Percentiles rank a stretch among this genome's conserved stretches.
Conservation (phyloP, 2,329 filamentous ascomycete genomes). For the Dactylellina haptotyla region DNA sequence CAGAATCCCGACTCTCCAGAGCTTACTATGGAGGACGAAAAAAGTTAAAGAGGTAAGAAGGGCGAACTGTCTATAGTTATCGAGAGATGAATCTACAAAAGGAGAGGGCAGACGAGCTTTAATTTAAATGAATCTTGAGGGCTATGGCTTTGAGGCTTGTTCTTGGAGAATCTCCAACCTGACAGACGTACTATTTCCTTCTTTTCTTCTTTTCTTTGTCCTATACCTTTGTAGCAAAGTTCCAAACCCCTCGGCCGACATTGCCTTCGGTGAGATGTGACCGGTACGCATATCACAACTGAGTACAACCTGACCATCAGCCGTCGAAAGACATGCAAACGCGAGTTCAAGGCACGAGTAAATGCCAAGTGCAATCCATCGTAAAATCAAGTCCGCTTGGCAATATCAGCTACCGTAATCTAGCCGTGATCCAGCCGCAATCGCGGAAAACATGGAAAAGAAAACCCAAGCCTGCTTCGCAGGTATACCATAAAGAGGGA, state of each 20-base stretch:
- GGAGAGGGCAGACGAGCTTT: neutral
- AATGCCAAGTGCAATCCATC: neutral
- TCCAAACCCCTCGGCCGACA: neutral
- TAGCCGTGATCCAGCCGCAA: slow-evolving; percentile 3
- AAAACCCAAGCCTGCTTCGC: neutral
- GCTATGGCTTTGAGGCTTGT: neutral
- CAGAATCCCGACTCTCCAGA: neutral
- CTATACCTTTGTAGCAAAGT: neutral
- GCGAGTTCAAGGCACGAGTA: neutral
- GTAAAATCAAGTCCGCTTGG: neutral
- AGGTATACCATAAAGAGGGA: neutral
- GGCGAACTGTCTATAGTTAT: neutral
- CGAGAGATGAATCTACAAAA: neutral
- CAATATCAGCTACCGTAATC: neutral
- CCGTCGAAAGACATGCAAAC: neutral
- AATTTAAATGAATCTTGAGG: slow-evolving; percentile 11
- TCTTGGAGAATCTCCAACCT: neutral
- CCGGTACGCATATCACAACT: neutral
- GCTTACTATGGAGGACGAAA: neutral
- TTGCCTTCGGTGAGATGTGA: neutral
- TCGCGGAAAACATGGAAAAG: neutral
- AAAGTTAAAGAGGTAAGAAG: neutral
- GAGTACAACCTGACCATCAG: neutral
- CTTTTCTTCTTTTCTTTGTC: neutral
- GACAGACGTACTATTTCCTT: neutral